Evolutionary conservation across 1,284 basidiomycete genomes (phyloP).

Genomic region (Moesziomyces parantarcticus): DNA sequence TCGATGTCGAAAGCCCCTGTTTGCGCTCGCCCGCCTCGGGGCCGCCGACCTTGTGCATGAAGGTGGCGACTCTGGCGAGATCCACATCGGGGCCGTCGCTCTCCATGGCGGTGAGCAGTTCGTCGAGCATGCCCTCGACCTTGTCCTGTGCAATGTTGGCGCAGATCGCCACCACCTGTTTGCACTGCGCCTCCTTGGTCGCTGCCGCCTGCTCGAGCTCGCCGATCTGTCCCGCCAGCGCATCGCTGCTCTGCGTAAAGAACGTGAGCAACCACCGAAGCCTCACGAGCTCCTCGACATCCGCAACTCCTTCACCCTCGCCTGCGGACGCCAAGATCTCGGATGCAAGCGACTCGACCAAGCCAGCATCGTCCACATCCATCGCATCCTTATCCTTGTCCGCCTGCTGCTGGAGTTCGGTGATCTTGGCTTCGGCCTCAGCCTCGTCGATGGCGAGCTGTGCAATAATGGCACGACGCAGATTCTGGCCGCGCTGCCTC

Average conservation of each 20-base stretch:
- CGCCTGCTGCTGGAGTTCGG: background rate
- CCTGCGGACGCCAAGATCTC: slow-evolving; percentile 3
- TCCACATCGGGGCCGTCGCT: slow-evolving; percentile 84
- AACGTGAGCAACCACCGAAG: slow-evolving; percentile 48
- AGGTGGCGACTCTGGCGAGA: slow-evolving; percentile 84
- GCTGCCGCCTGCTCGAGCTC: slow-evolving; percentile 82
- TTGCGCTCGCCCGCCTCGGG: no score
- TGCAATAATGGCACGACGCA: slow-evolving; percentile 41
- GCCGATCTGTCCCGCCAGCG: slow-evolving; percentile 77
- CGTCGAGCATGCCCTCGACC: slow-evolving; percentile 90
- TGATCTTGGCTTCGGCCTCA: background rate
- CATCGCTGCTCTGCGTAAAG: slow-evolving; percentile 10
- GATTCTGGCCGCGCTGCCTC: slow-evolving; percentile 47
- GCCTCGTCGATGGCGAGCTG: slow-evolving; percentile 72
- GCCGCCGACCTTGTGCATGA: slow-evolving; percentile 74
- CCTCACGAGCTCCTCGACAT: slow-evolving; percentile 41
- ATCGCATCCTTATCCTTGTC: slow-evolving; percentile 17
- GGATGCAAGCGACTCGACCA: slow-evolving; percentile 10
- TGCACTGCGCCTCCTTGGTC: slow-evolving; percentile 85
- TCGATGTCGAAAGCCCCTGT: background rate
- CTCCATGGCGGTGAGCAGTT: slow-evolving; percentile 86
- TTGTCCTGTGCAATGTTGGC: slow-evolving; percentile 86
- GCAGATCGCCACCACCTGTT: slow-evolving; percentile 88
- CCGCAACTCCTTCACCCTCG: background rate
- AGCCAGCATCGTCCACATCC: slow-evolving; percentile 31